A percentile compares a stretch with the other conserved stretches of the same genome.
phyloP scores from a whole-genome alignment of 371 early-diverging fungal genomes.

The Mucor circinelloides region DNA sequence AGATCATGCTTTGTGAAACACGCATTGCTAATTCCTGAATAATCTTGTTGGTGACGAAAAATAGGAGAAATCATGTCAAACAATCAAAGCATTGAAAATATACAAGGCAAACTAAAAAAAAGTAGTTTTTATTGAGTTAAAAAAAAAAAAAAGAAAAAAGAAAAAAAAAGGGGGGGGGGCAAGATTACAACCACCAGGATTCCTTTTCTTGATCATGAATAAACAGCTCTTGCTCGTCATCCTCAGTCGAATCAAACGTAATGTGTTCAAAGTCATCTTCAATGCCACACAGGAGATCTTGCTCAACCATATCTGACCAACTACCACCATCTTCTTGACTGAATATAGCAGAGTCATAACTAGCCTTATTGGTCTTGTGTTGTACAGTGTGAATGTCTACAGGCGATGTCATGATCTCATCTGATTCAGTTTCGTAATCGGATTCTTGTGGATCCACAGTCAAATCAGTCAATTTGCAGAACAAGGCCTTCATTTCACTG shows the following conservation, averaged over 20 bases:
- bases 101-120: not conserved
- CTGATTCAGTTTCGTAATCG: not conserved
- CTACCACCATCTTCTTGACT: conserved; percentile 23
- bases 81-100: not conserved
- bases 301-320: conserved; percentile 42
- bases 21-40: not conserved
- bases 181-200: conserved; percentile 45
- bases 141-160: not conserved
- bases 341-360: conserved; percentile 46
- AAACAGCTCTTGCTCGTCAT: conserved; percentile 45
- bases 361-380: conserved; percentile 21
- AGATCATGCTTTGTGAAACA: not conserved
- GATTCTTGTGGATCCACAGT: conserved; percentile 6
- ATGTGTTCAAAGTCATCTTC: not conserved
- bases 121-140: not conserved
- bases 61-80: not conserved
- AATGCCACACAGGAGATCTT: conserved; percentile 14
- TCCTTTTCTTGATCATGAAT: conserved; percentile 44
- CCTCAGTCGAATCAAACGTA: conserved; percentile 13
- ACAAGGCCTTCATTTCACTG: conserved; percentile 21
- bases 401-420: conserved; percentile 18
- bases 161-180: not conserved
- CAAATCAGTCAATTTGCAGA: not conserved
- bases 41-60: not conserved
- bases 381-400: conserved; percentile 9